phyloP scores from a whole-genome alignment of 2,329 filamentous ascomycete species.

The Aspergillus fructus region DNA sequence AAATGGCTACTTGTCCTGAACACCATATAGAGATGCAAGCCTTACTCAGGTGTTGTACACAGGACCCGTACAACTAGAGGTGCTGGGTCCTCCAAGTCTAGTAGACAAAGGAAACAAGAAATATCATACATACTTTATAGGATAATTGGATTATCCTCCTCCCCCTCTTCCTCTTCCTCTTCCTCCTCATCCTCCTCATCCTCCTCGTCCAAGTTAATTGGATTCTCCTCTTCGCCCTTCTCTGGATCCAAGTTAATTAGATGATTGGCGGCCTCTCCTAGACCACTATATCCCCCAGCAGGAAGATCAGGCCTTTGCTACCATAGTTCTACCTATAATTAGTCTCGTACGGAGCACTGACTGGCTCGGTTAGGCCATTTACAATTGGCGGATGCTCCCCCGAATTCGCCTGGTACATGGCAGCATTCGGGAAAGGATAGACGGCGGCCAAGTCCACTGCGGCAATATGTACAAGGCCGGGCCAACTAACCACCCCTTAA shows the following conservation, averaged over 20 bases:
- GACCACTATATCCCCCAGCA: no score
- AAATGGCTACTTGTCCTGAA: conserved; percentile 9
- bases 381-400: conserved; percentile 9
- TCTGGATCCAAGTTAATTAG: not conserved
- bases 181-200: no score
- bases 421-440: conserved; percentile 1
- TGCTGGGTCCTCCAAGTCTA: no score
- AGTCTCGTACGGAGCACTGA: conserved; percentile 1
- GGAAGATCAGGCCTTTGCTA: no score
- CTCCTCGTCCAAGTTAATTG: conserved; percentile 8
- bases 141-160: conserved; percentile 1
- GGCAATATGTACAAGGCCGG: not conserved
- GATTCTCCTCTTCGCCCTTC: not conserved
- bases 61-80: conserved; percentile 1
- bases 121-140: not conserved
- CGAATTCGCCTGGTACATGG: conserved; percentile 7
- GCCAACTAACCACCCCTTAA: not conserved
- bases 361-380: conserved; percentile 4
- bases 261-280: not conserved
- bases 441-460: not conserved
- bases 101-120: not conserved
- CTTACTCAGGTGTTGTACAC: conserved; percentile 10
- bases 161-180: not conserved
- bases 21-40: conserved; percentile 12
- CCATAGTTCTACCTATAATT: not conserved